phyloP scores from a whole-genome alignment of 2,329 filamentous ascomycete genomes.

The Sporothrix luriei region DNA sequence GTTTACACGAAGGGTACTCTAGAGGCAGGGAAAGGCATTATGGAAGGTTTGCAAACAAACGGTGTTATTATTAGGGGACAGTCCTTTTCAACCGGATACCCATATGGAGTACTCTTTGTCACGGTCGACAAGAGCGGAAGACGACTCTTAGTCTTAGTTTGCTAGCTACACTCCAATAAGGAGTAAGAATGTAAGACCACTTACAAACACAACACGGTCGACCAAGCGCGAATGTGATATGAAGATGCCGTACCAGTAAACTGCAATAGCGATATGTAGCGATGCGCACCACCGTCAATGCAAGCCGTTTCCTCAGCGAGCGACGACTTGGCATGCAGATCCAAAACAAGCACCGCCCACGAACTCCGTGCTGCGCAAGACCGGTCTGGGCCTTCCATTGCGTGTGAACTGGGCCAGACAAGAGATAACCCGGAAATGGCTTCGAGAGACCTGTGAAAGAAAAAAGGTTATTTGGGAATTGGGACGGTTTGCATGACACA shows the following conservation, averaged over 20 bases:
- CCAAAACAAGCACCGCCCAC: slow-evolving; percentile 14
- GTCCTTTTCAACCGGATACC: slow-evolving; percentile 36
- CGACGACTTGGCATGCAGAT: slow-evolving; percentile 3
- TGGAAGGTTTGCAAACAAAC: slow-evolving; percentile 26
- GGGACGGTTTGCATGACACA: slow-evolving; percentile 20
- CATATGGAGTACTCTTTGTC: slow-evolving; percentile 26
- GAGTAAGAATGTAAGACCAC: slow-evolving; percentile 27
- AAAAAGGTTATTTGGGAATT: slow-evolving; percentile 14
- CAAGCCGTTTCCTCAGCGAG: not conserved
- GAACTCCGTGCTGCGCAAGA: not conserved
- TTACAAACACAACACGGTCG: not conserved
- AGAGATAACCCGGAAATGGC: not conserved
- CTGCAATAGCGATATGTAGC: no score
- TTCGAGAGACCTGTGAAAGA: not conserved
- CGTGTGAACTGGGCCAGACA: not conserved
- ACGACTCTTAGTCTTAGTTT: slow-evolving; percentile 6
- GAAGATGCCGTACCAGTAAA: not conserved
- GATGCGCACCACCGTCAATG: no score
- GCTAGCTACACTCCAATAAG: slow-evolving; percentile 14
- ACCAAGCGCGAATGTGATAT: not conserved
- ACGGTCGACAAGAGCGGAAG: slow-evolving; percentile 4
- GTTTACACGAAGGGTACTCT: slow-evolving; percentile 33
- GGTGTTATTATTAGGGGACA: slow-evolving; percentile 31
- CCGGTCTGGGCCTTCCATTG: slow-evolving; percentile 14
- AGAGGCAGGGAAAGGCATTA: slow-evolving; percentile 22